Percentiles rank a stretch among this genome's conserved stretches.
These are phyloP conservation scores for Arthromyces matolae DNA, from an alignment of 768 basidiomycete genomes.

Conservation along the genomic window DNA sequence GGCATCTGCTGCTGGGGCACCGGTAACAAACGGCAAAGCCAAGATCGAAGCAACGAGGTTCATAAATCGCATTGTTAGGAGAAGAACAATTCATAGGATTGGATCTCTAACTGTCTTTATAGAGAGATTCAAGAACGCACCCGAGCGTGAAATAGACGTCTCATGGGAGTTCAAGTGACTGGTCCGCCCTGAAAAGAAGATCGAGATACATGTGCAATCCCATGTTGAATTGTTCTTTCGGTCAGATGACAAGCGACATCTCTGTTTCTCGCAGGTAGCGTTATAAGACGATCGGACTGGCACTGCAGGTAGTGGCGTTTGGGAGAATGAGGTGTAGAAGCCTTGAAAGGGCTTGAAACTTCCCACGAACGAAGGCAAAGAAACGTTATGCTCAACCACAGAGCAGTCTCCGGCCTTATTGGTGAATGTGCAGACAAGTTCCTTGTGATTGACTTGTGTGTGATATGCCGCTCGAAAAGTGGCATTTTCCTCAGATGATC, in stretches of 20 bases:
- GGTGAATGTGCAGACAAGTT: no score
- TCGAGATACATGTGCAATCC: slow-evolving; percentile 2
- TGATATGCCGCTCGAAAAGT: slow-evolving; percentile 3
- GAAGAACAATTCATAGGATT: background rate
- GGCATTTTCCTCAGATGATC: slow-evolving; percentile 12
- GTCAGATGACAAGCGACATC: no score
- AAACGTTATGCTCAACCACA: no score
- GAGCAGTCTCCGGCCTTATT: no score
- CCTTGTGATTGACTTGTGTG: slow-evolving; percentile 9
- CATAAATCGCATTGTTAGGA: slow-evolving; percentile 9
- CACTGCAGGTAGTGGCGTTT: no score
- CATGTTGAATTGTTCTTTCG: background rate
- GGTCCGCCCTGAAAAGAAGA: background rate
- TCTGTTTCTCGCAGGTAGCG: no score
- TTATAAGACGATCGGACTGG: no score
- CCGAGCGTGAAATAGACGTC: slow-evolving; percentile 7
- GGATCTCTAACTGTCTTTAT: background rate
- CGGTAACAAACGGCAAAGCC: slow-evolving; percentile 22
- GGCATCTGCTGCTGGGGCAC: slow-evolving; percentile 16
- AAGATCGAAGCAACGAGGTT: slow-evolving; percentile 20
- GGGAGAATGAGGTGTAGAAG: no score
- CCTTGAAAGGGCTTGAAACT: no score
- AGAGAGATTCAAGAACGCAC: background rate
- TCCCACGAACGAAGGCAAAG: no score
- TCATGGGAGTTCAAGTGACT: slow-evolving; percentile 1